These are phyloP conservation scores for Microbotryomycetes sp. DNA, from an alignment of 1,284 basidiomycete species.

Conservation along the genomic window DNA sequence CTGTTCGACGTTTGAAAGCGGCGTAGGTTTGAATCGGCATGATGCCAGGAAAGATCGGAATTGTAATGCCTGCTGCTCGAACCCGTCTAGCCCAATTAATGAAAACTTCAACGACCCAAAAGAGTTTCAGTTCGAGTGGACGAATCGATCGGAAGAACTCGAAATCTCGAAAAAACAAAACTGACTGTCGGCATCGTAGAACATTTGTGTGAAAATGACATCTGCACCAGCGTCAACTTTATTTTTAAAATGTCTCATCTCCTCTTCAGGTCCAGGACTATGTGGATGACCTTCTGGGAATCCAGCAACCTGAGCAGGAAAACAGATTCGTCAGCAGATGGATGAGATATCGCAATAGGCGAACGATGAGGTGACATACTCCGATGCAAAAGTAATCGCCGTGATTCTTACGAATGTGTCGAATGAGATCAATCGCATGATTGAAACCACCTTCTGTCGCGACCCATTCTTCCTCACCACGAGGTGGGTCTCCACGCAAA, in stretches of 20 bases:
- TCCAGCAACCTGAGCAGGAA: slow-evolving; percentile 48
- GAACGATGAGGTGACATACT: slow-evolving; percentile 53
- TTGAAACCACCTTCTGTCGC: slow-evolving; percentile 77
- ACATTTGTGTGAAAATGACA: slow-evolving; percentile 94
- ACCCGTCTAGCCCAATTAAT: slow-evolving; percentile 69
- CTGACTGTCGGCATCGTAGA: slow-evolving; percentile 74
- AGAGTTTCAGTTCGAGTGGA: too few relatives aligned
- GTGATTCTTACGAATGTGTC: slow-evolving; percentile 82
- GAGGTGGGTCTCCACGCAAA: slow-evolving; percentile 86
- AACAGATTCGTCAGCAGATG: slow-evolving; percentile 17
- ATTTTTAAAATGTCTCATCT: slow-evolving; percentile 69
- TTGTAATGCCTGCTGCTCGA: slow-evolving; percentile 68
- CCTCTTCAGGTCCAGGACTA: slow-evolving; percentile 57
- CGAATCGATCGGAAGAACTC: slow-evolving; percentile 7
- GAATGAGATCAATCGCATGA: slow-evolving; percentile 82
- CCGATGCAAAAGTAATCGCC: slow-evolving; percentile 80
- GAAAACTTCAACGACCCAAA: too few relatives aligned
- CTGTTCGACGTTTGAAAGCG: slow-evolving; percentile 84
- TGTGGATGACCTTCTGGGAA: slow-evolving; percentile 91
- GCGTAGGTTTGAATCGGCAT: slow-evolving; percentile 98
- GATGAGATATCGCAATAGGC: not conserved
- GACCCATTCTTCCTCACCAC: slow-evolving; percentile 87
- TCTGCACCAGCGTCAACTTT: slow-evolving; percentile 95
- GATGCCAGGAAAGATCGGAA: slow-evolving; percentile 89
- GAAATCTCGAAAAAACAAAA: slow-evolving; percentile 35